phyloP scores from a whole-genome alignment of 202 grass and related monocot genomes.

The Hordeum pubiflorum region DNA sequence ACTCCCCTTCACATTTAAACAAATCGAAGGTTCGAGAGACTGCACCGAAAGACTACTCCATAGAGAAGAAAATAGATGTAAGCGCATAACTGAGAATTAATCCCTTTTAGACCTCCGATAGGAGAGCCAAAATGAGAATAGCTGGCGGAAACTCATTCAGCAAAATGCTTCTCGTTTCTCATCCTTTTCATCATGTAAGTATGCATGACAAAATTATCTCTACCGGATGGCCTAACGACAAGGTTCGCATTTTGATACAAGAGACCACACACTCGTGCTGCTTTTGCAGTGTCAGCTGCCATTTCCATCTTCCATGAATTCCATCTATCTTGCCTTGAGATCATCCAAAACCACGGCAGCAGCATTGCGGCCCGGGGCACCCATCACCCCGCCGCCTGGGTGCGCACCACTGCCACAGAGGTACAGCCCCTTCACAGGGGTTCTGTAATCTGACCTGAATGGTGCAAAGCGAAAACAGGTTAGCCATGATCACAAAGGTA shows the following conservation, averaged over 20 bases:
- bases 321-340: conserved; percentile 26
- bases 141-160: neutral
- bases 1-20: no score
- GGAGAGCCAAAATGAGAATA: no score
- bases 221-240: neutral
- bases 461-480: conserved; percentile 3
- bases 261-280: neutral
- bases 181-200: neutral
- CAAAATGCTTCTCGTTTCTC: neutral
- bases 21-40: no score
- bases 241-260: neutral
- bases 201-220: neutral
- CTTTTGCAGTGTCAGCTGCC: neutral
- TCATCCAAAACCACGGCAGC: conserved; percentile 69
- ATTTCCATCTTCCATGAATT: neutral
- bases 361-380: conserved; percentile 84
- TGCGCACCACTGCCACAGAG: conserved; percentile 87
- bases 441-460: conserved; percentile 86
- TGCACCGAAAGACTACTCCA: accelerated
- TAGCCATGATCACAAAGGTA: neutral
- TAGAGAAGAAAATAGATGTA: no score
- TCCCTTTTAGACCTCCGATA: no score
- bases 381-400: conserved; percentile 94
- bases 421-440: conserved; percentile 80
- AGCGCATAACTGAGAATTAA: neutral